phyloP scores from a whole-genome alignment of 495 filamentous ascomycete species.

The Neurospora sp. region DNA sequence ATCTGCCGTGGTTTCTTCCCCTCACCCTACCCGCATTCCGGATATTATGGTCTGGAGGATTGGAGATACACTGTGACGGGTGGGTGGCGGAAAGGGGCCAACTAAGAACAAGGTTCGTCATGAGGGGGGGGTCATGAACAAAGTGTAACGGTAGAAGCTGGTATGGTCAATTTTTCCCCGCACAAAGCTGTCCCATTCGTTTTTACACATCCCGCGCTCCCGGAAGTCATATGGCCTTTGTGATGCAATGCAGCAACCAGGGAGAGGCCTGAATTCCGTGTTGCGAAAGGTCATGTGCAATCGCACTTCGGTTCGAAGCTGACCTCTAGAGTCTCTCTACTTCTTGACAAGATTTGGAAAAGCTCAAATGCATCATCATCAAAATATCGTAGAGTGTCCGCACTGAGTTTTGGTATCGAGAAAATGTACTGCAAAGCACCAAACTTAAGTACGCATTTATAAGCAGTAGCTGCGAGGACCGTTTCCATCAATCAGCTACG shows the following conservation, averaged over 20 bases:
- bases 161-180: too few species aligned
- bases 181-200: too few species aligned
- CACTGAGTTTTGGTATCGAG: neutral
- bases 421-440: neutral
- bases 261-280: neutral
- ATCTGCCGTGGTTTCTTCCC: too few species aligned
- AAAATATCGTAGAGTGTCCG: neutral
- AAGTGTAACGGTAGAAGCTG: too few species aligned
- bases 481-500: neutral
- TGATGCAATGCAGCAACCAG: neutral
- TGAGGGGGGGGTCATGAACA: too few species aligned
- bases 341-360: neutral
- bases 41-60: too few species aligned
- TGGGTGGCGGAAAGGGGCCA: too few species aligned
- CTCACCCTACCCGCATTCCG: too few species aligned
- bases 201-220: neutral
- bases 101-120: too few species aligned
- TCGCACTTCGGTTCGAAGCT: too few species aligned
- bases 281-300: neutral
- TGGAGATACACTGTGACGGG: too few species aligned
- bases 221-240: neutral
- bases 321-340: too few species aligned
- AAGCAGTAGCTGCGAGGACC: neutral
- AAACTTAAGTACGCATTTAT: accelerated
- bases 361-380: accelerated